These are phyloP conservation scores for Alternaria gaisen DNA, from an alignment of 2,329 filamentous ascomycete species.

Conservation along the genomic window DNA sequence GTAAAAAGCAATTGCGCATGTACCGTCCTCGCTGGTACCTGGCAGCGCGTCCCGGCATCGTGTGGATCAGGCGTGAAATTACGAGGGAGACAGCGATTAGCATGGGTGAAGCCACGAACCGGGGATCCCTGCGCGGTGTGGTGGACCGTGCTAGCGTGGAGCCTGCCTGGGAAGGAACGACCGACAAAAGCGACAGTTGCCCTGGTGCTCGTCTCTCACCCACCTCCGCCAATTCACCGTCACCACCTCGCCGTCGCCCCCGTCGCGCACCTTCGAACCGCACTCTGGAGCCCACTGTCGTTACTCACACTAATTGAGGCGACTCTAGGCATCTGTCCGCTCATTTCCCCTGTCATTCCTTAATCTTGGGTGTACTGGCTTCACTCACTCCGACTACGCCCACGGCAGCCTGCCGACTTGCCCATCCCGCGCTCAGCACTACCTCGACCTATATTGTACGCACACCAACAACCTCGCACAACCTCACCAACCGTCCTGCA, in stretches of 20 bases:
- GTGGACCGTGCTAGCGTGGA: conserved; percentile 10
- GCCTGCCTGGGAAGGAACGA: conserved; percentile 24
- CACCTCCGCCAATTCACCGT: conserved; percentile 33
- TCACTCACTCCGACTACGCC: conserved; percentile 35
- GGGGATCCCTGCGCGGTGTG: conserved; percentile 18
- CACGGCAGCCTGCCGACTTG: conserved; percentile 22
- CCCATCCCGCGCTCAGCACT: conserved; percentile 16
- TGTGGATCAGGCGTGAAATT: conserved; percentile 21
- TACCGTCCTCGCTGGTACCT: conserved; percentile 8
- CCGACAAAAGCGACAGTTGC: conserved; percentile 33
- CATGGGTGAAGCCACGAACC: conserved; percentile 15
- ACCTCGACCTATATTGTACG: conserved; percentile 37
- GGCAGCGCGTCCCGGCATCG: conserved; percentile 12
- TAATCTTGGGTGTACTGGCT: conserved; percentile 51
- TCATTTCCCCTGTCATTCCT: conserved; percentile 51
- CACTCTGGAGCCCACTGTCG: conserved; percentile 46
- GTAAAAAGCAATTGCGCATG: not conserved
- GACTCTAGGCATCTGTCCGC: conserved; percentile 50
- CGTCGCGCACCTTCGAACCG: conserved; percentile 22
- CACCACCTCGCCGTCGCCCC: conserved; percentile 32
- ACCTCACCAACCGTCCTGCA: conserved; percentile 20
- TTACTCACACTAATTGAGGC: conserved; percentile 36
- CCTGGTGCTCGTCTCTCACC: conserved; percentile 29
- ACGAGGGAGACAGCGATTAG: conserved; percentile 20
- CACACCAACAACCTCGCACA: conserved; percentile 19